A percentile compares a stretch with the other conserved stretches of the same genome.
phyloP scores from a whole-genome alignment of 2,329 filamentous ascomycete genomes.

The Aspergillus tanneri region DNA sequence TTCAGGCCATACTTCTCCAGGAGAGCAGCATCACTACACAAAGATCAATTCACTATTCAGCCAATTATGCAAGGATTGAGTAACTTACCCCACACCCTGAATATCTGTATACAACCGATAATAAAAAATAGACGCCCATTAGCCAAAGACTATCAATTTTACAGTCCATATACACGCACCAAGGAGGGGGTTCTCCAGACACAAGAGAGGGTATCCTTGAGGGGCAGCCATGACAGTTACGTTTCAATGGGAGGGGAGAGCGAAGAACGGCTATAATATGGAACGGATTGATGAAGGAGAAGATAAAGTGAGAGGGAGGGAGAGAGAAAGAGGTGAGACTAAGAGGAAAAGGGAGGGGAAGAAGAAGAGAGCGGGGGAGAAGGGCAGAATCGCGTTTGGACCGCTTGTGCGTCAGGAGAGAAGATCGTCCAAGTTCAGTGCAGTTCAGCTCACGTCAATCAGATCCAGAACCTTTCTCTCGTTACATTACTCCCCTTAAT shows the following conservation, averaged over 20 bases:
- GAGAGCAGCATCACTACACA: slow-evolving; percentile 70
- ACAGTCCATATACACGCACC: slow-evolving; percentile 52
- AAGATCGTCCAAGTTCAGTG: too few relatives aligned
- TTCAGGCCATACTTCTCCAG: slow-evolving; percentile 93
- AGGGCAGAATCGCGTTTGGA: not conserved
- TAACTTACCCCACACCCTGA: slow-evolving; percentile 67
- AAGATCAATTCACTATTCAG: not conserved
- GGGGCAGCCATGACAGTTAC: slow-evolving; percentile 63
- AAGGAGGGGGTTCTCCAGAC: slow-evolving; percentile 95
- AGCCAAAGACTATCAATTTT: not conserved
- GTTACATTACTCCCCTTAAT: not conserved
- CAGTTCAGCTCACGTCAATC: too few relatives aligned
- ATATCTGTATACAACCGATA: too few relatives aligned
- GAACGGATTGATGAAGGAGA: slow-evolving; percentile 9
- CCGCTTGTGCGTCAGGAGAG: not conserved
- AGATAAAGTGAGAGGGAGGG: slow-evolving; percentile 5
- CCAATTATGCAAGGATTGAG: not conserved
- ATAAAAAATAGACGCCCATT: too few relatives aligned
- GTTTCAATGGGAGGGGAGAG: slow-evolving; percentile 10
- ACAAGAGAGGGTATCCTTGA: slow-evolving; percentile 85
- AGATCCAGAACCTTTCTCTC: slow-evolving; percentile 1
- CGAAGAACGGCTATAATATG: slow-evolving; percentile 11
- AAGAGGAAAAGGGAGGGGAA: slow-evolving; percentile 13
- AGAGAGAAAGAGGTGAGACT: slow-evolving; percentile 9
- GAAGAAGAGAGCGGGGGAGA: not conserved